Conservation (phyloP, 768 basidiomycete species). For the Daedaleopsis nitida region DNA sequence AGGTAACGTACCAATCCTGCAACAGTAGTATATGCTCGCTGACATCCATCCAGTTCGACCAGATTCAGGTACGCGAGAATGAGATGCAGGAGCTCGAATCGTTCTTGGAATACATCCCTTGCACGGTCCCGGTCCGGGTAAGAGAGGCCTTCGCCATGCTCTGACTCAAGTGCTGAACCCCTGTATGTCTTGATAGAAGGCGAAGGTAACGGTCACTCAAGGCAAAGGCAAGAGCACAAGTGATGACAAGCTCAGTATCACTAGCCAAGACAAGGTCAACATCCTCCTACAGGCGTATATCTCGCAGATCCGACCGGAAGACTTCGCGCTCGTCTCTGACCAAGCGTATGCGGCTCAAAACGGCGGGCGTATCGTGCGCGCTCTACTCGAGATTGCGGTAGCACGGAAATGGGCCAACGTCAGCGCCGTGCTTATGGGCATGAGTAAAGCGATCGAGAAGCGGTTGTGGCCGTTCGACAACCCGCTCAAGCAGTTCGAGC, state of each 20-base stretch:
- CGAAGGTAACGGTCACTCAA: constrained; percentile 19
- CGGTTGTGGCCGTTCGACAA: constrained; percentile 95
- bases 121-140: constrained; percentile 70
- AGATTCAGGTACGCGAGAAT: constrained; percentile 91
- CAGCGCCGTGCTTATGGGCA: constrained; percentile 75
- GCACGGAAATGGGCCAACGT: constrained; percentile 90
- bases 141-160: too few species aligned
- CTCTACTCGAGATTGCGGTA: constrained; percentile 91
- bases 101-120: constrained; percentile 68
- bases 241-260: constrained; percentile 17
- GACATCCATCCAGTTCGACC: constrained; percentile 68
- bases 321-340: constrained; percentile 96
- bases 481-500: constrained; percentile 77
- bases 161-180: background rate
- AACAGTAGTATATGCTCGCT: too few species aligned
- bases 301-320: constrained; percentile 77
- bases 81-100: constrained; percentile 82
- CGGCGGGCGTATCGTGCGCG: constrained; percentile 91
- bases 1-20: constrained; percentile 52
- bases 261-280: constrained; percentile 86
- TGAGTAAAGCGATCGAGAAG: constrained; percentile 93
- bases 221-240: background rate
- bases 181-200: background rate
- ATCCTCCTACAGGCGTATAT: constrained; percentile 92
- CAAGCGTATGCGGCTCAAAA: constrained; percentile 94